Conservation (phyloP, 805 yeast species). For the Candida krabiensis region DNA sequence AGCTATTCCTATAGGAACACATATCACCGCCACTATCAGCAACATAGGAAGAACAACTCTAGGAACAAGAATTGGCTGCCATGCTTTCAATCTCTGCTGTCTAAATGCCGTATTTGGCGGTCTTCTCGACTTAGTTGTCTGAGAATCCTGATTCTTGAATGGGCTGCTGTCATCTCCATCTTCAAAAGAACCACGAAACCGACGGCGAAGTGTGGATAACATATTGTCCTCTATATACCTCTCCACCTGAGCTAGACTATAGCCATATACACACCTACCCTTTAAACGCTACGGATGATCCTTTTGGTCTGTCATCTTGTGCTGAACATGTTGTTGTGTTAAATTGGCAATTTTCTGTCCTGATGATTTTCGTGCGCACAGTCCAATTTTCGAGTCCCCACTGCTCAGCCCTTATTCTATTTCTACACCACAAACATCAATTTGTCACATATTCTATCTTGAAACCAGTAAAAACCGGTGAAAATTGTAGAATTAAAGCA, state of each 20-base stretch:
- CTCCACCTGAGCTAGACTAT: no score
- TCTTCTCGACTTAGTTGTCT: slow-evolving; percentile 42
- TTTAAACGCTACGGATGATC: no score
- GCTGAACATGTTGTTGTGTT: no score
- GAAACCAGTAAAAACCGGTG: no score
- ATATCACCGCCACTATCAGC: slow-evolving; percentile 68
- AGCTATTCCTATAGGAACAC: slow-evolving; percentile 90
- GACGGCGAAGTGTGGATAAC: slow-evolving; percentile 28
- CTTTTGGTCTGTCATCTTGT: no score
- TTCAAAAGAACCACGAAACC: slow-evolving; percentile 28
- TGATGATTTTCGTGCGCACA: not conserved
- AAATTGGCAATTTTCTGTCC: no score
- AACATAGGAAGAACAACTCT: slow-evolving; percentile 85
- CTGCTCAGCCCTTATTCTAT: no score
- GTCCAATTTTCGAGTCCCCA: not conserved
- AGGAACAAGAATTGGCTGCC: slow-evolving; percentile 90
- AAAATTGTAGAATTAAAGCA: no score
- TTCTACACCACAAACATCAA: no score
- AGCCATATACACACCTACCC: no score
- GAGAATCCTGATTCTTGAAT: slow-evolving; percentile 23
- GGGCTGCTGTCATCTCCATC: slow-evolving; percentile 31
- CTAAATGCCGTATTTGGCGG: slow-evolving; percentile 79
- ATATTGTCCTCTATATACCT: slow-evolving; percentile 11
- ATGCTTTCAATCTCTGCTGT: slow-evolving; percentile 63
- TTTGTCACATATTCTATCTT: no score